Evolutionary conservation across 176 grass and related monocot genomes (phyloP).

Genomic region (Hordeum marinum): DNA sequence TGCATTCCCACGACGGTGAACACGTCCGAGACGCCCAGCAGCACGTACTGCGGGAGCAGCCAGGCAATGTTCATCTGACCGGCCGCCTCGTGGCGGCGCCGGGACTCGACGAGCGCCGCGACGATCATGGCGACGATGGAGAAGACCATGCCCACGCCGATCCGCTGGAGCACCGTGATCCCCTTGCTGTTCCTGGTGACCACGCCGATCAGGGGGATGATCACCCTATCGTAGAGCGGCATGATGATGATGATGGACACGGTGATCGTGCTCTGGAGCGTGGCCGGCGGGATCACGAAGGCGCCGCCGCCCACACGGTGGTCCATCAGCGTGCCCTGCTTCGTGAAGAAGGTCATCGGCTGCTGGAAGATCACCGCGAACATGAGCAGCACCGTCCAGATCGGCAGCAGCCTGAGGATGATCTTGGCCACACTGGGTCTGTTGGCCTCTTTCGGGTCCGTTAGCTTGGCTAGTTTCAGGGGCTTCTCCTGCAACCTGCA

Average conservation of each 20-base stretch:
- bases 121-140: conserved; percentile 61
- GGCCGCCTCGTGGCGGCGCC: conserved; percentile 11
- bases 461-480: conserved; percentile 21
- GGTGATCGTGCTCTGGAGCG: conserved; percentile 87
- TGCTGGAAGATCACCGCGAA: conserved; percentile 97
- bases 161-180: conserved; percentile 78
- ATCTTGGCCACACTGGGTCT: conserved; percentile 33
- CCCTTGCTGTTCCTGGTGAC: conserved; percentile 46
- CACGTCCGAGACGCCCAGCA: conserved; percentile 69
- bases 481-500: conserved; percentile 65
- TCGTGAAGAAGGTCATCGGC: conserved; percentile 86
- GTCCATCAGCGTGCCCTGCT: conserved; percentile 88
- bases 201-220: conserved; percentile 39
- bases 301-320: conserved; percentile 33
- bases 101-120: conserved; percentile 57
- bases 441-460: neutral
- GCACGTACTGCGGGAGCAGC: conserved; percentile 77
- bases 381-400: conserved; percentile 71
- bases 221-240: conserved; percentile 72
- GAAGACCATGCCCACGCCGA: conserved; percentile 75
- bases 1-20: conserved; percentile 89
- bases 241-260: conserved; percentile 82
- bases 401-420: conserved; percentile 62
- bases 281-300: conserved; percentile 76
- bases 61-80: conserved; percentile 51